These are phyloP conservation scores for Cladosporium sphaerospermum DNA, from an alignment of 2,329 filamentous ascomycete species.

Conservation along the genomic window DNA sequence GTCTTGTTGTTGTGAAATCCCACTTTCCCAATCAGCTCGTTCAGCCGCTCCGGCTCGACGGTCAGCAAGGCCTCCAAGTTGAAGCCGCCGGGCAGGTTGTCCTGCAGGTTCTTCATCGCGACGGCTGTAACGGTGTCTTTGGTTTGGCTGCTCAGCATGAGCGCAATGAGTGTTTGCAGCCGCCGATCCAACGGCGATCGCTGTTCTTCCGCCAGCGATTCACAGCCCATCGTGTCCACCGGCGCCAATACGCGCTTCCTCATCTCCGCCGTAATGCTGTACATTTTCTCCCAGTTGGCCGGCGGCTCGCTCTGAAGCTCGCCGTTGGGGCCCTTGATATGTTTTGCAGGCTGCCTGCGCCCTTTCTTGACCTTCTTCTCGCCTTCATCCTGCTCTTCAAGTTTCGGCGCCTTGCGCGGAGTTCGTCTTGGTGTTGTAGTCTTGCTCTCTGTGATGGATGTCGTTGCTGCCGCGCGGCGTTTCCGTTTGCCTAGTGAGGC, in stretches of 20 bases:
- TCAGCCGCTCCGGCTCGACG: constrained; percentile 59
- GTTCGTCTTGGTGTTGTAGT: constrained; percentile 19
- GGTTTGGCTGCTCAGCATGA: constrained; percentile 90
- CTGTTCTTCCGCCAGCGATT: constrained; percentile 58
- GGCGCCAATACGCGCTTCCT: constrained; percentile 65
- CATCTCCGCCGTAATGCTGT: constrained; percentile 72
- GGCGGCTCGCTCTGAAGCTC: constrained; percentile 47
- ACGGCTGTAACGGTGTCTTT: constrained; percentile 86
- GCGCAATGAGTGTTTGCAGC: constrained; percentile 77
- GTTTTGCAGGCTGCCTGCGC: constrained; percentile 28
- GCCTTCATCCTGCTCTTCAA: constrained; percentile 13
- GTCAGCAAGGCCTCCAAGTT: constrained; percentile 72
- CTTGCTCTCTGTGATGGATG: constrained; percentile 12
- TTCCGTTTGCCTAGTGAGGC: constrained; percentile 21
- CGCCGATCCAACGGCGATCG: constrained; percentile 53
- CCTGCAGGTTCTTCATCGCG: constrained; percentile 73
- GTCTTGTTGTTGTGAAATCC: constrained; percentile 97
- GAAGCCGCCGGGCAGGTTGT: constrained; percentile 60
- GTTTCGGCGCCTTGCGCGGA: constrained; percentile 24
- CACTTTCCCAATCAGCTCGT: constrained; percentile 73
- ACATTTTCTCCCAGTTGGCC: constrained; percentile 77
- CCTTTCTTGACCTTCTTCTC: constrained; percentile 16
- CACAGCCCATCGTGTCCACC: constrained; percentile 97
- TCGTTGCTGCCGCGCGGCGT: constrained; percentile 15
- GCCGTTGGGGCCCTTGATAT: constrained; percentile 28